phyloP scores from a whole-genome alignment of 2,329 filamentous ascomycete species.

The Claviceps sp. region DNA sequence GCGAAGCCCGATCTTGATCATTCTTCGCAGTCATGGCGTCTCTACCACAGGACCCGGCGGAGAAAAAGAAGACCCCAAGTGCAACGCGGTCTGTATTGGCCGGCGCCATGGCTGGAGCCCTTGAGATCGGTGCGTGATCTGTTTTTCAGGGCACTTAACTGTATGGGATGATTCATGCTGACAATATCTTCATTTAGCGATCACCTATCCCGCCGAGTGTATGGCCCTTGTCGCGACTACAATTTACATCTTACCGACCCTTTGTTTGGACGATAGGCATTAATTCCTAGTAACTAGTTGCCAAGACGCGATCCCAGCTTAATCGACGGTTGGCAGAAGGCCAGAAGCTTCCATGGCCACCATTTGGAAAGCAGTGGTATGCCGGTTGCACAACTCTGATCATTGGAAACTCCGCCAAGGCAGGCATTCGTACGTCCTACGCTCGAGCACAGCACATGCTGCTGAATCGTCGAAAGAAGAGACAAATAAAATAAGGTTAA shows the following conservation, averaged over 20 bases:
- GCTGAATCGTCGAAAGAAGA: not conserved
- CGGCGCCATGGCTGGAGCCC: conserved; percentile 81
- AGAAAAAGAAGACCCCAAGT: conserved; percentile 47
- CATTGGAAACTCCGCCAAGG: conserved; percentile 92
- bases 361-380: conserved; percentile 91
- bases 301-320: conserved; percentile 88
- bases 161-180: not conserved
- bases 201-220: conserved; percentile 93
- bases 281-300: conserved; percentile 40
- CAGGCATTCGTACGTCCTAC: conserved; percentile 66
- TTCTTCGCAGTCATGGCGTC: conserved; percentile 16
- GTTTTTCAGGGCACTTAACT: not conserved
- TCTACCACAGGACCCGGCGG: conserved; percentile 12
- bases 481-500: not conserved
- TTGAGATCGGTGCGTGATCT: conserved; percentile 64
- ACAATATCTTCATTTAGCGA: conserved; percentile 32
- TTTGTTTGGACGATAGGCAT: conserved; percentile 2
- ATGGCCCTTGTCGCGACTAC: conserved; percentile 13
- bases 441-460: not conserved
- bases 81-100: conserved; percentile 81
- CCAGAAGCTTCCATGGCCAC: conserved; percentile 87
- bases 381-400: conserved; percentile 95
- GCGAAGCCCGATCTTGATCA: not conserved
- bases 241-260: not conserved
- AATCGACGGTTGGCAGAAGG: conserved; percentile 70